Evolutionary conservation across 2,329 filamentous ascomycete genomes (phyloP).

Genomic region (Alternaria atra): DNA sequence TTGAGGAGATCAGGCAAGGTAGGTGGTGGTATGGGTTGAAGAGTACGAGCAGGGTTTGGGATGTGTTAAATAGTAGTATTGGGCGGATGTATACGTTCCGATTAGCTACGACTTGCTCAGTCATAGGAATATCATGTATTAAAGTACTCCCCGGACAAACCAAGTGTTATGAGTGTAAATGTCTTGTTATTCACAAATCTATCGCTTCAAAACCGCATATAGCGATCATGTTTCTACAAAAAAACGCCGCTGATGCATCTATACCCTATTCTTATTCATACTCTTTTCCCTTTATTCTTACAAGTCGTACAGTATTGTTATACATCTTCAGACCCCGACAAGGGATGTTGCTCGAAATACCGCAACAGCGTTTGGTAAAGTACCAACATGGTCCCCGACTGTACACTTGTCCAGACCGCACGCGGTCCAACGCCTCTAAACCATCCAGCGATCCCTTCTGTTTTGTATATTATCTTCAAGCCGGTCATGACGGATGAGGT

Average conservation of each 20-base stretch:
- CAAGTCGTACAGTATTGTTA: constrained; percentile 15
- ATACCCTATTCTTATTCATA: background rate
- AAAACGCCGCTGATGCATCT: constrained; percentile 19
- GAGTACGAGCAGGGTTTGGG: too few species aligned
- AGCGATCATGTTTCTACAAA: background rate
- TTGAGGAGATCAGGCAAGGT: background rate
- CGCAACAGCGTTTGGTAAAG: constrained; percentile 89
- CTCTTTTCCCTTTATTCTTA: background rate
- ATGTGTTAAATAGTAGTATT: too few species aligned
- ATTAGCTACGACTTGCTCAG: too few species aligned
- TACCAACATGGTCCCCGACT: constrained; percentile 96
- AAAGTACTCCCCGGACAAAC: background rate
- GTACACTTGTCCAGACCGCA: constrained; percentile 95
- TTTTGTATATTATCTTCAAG: constrained; percentile 85
- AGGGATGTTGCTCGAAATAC: constrained; percentile 70
- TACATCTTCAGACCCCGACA: constrained; percentile 31
- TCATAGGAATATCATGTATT: too few species aligned
- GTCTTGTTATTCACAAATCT: constrained; percentile 9
- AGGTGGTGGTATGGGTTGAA: background rate
- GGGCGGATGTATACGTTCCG: too few species aligned
- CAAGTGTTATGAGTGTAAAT: background rate
- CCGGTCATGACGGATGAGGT: constrained; percentile 90
- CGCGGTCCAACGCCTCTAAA: constrained; percentile 94
- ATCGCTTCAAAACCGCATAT: constrained; percentile 6
- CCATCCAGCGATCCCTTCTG: constrained; percentile 87